A percentile compares a stretch with the other conserved stretches of the same genome.
These are phyloP conservation scores for Ophiognomonia clavigignenti-juglandacearum DNA, from an alignment of 2,329 filamentous ascomycete species.

Conservation along the genomic window DNA sequence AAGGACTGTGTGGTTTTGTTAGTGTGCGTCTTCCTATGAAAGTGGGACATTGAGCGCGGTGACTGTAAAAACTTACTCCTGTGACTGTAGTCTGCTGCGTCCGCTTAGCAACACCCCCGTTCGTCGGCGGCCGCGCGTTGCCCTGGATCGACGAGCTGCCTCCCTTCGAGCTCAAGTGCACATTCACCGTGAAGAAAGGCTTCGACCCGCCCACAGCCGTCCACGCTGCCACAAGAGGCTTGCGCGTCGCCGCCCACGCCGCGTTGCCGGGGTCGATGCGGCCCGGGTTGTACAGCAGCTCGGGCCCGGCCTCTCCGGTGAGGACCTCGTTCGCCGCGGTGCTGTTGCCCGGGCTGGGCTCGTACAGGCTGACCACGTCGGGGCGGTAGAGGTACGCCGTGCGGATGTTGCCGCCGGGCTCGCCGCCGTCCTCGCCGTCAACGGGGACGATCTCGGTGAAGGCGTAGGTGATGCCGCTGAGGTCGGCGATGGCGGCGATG, in stretches of 20 bases:
- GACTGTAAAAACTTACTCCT: conserved; percentile 35
- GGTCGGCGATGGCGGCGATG: conserved; percentile 39
- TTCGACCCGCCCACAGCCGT: conserved; percentile 46
- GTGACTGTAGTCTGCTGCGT: conserved; percentile 53
- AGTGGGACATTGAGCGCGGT: neutral
- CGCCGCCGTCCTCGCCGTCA: conserved; percentile 59
- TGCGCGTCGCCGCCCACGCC: conserved; percentile 58
- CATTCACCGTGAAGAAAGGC: conserved; percentile 65
- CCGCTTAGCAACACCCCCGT: conserved; percentile 56
- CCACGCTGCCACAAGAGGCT: conserved; percentile 65
- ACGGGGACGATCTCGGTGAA: conserved; percentile 56
- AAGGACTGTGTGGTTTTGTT: conserved; percentile 40
- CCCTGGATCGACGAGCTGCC: conserved; percentile 61
- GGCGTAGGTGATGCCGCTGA: conserved; percentile 48
- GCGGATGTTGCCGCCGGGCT: conserved; percentile 68
- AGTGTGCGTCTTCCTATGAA: conserved; percentile 1
- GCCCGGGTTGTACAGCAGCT: conserved; percentile 65
- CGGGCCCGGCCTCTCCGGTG: conserved; percentile 34
- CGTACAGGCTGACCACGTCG: conserved; percentile 51
- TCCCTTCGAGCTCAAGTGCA: conserved; percentile 64
- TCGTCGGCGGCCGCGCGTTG: conserved; percentile 61
- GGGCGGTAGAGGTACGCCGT: conserved; percentile 65
- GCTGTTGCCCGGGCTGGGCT: conserved; percentile 50
- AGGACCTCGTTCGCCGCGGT: conserved; percentile 54
- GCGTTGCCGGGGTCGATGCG: conserved; percentile 57